Conservation (phyloP, 352 stramenopile genomes). For the Phytophthora multivora region DNA sequence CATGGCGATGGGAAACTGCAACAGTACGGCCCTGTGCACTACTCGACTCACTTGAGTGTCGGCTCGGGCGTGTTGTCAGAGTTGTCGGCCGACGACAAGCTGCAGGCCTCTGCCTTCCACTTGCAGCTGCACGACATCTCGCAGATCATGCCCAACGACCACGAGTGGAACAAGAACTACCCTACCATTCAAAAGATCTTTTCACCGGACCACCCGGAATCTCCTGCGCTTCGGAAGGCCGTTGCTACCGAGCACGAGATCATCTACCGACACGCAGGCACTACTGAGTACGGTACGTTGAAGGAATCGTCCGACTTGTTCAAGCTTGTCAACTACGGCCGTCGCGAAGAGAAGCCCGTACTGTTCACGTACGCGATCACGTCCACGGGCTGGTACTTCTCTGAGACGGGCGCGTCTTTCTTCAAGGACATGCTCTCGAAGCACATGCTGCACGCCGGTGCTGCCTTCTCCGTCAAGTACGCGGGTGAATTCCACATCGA, state of each 20-base stretch:
- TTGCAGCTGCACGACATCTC: slow-evolving; percentile 42
- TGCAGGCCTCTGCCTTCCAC: slow-evolving; percentile 36
- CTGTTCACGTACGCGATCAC: slow-evolving; percentile 50
- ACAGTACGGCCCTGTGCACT: slow-evolving; percentile 42
- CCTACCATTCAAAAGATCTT: slow-evolving; percentile 43
- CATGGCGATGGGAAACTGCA: slow-evolving; percentile 10
- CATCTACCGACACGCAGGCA: slow-evolving; percentile 32
- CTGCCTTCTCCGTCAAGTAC: slow-evolving; percentile 39
- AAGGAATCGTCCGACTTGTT: slow-evolving; percentile 31
- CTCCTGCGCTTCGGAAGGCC: slow-evolving; percentile 33
- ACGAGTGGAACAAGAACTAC: slow-evolving; percentile 51
- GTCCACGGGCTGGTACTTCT: slow-evolving; percentile 45
- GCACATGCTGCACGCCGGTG: slow-evolving; percentile 44
- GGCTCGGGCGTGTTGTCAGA: slow-evolving; percentile 29
- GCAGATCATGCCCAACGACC: slow-evolving; percentile 23
- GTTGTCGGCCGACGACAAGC: slow-evolving; percentile 33
- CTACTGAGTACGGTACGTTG: slow-evolving; percentile 27
- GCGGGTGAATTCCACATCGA: slow-evolving; percentile 45
- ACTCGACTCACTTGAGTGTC: slow-evolving; percentile 36
- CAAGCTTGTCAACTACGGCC: slow-evolving; percentile 37
- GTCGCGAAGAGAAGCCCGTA: slow-evolving; percentile 33
- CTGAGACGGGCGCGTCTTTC: slow-evolving; percentile 44
- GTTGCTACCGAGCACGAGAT: slow-evolving; percentile 32
- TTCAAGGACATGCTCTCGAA: slow-evolving; percentile 57
- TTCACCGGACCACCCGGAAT: slow-evolving; percentile 30